Base-by-base conservation (phyloP, 2,329 filamentous ascomycete genomes). In the Hypoxylon sp. region DNA sequence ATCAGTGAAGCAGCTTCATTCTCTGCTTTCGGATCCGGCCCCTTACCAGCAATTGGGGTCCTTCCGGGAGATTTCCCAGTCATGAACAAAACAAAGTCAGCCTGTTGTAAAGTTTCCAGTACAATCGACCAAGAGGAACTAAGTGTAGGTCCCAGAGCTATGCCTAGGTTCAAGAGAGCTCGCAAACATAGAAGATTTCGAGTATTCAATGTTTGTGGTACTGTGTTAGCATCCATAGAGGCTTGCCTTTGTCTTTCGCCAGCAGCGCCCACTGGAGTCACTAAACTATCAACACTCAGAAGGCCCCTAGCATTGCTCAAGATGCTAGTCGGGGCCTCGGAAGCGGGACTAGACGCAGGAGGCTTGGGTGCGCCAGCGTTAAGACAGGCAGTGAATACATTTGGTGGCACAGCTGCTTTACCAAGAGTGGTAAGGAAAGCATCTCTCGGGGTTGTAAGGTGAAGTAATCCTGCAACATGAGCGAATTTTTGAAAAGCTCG, bases 401-500 rank as follows among this genome's bases (percentile, higher is more conserved):
- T 95, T 0, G 93, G 88, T 2, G 96, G 96, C 2, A 98, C 92
- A 6, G 96, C 94, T 45, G 94, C 91, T 79, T 99, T 99, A 0
- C 93, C 94, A 2, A 99, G 82, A 0, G 95, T 97, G 0, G 96
- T 98, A 32, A 99, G 83, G 74, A 99, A 96, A 0, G 96, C 96
- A 82, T 99, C 96, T 69, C 96, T 86, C 0, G 96, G 94, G 0
- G 95, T 97, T 11, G 86, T 83, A 8, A 98, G 86, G 67, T 94
- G 89, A 7, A 99, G 81, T 48, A 99, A 83, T 4, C 96, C 96
- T 39, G 96, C 93, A 2, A 98, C 95, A 76, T 99, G 96, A 0
- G 96, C 92, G 74, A 99, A 92, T 70, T 96, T 94, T 74, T 99
- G 96, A 71, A 98, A 97, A 0, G 95, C 92, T 70, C 96, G 88